Evolutionary conservation across 2,329 filamentous ascomycete genomes (phyloP).

Genomic region (Colletotrichum lupini): DNA sequence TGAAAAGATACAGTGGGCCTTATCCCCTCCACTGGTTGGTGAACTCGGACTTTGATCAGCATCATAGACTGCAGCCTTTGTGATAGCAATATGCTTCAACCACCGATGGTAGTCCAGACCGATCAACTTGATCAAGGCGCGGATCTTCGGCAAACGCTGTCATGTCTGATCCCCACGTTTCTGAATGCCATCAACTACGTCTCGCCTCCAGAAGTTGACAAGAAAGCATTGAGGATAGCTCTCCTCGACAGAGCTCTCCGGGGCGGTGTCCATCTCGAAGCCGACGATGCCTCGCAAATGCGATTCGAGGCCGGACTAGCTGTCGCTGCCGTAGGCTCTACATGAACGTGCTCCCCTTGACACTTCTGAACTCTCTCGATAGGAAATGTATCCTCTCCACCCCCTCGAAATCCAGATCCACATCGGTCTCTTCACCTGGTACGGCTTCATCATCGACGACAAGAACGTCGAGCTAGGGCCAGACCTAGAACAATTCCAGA

Average conservation of each 20-base stretch:
- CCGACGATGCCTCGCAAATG: conserved; percentile 20
- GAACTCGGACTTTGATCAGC: background rate
- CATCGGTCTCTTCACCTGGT: conserved; percentile 45
- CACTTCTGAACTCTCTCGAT: background rate
- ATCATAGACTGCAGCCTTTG: background rate
- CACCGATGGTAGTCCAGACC: background rate
- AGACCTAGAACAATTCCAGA: conserved; percentile 40
- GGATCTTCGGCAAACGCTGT: conserved; percentile 2
- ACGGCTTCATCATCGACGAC: conserved; percentile 45
- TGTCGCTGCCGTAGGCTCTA: conserved; percentile 8
- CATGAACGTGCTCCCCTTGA: background rate
- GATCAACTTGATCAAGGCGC: background rate
- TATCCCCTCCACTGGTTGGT: background rate
- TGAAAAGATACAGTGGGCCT: background rate
- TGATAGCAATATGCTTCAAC: background rate
- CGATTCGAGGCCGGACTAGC: conserved; percentile 20
- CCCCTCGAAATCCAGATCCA: conserved; percentile 43
- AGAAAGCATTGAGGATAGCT: background rate
- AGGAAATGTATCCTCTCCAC: conserved; percentile 36
- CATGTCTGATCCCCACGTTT: conserved; percentile 10
- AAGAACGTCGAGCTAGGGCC: conserved; percentile 35
- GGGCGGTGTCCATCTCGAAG: background rate
- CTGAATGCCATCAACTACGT: conserved; percentile 9
- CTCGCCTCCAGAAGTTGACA: background rate
- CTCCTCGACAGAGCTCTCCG: conserved; percentile 7